Evolutionary conservation across 495 filamentous ascomycete genomes (phyloP).

Genomic region (Aspergillus funiculosus): DNA sequence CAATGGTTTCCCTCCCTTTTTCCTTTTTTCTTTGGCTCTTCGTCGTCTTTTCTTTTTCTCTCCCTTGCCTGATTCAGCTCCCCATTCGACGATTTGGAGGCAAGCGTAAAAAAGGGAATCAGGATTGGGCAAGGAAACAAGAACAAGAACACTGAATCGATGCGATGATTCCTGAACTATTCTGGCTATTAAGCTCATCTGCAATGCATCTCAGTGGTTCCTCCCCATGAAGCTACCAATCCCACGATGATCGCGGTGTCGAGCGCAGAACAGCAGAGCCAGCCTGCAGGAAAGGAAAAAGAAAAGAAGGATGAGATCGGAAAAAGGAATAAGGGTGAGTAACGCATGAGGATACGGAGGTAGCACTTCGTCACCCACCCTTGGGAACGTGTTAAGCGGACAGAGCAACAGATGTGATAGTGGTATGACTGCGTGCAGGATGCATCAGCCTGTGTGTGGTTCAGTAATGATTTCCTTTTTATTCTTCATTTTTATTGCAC

Average conservation of each 20-base stretch:
- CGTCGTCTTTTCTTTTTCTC: neutral
- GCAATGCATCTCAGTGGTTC: neutral
- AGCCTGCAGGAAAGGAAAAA: neutral
- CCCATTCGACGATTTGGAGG: neutral
- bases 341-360: neutral
- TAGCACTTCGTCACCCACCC: neutral
- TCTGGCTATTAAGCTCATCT: slow-evolving; percentile 10
- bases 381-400: slow-evolving; percentile 2
- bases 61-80: too few relatives aligned
- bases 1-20: neutral
- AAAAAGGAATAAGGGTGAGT: neutral
- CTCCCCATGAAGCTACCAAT: neutral
- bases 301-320: neutral
- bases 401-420: neutral
- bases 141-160: too few relatives aligned
- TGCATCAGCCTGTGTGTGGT: too few relatives aligned
- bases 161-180: slow-evolving; percentile 2
- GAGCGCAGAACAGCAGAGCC: too few relatives aligned
- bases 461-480: too few relatives aligned
- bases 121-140: neutral
- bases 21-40: slow-evolving; percentile 1
- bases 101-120: neutral
- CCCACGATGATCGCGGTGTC: neutral
- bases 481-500: too few relatives aligned
- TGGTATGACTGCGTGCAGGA: neutral